Base-by-base conservation (phyloP, 192 early-diverging fungal species). In the Rhizoclosmatium sp. region DNA sequence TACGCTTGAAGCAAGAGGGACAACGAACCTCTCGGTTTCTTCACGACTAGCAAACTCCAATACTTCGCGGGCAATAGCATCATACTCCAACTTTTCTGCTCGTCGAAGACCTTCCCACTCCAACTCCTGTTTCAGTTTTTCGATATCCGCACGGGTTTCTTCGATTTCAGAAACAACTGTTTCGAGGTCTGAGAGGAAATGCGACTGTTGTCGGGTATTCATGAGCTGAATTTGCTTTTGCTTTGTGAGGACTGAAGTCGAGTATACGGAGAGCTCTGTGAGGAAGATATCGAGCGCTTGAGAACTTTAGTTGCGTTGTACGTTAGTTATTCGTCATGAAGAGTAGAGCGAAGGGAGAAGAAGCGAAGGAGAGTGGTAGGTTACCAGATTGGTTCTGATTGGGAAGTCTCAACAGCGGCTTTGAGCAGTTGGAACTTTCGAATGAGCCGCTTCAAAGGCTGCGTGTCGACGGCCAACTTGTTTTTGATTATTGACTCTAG, bases 41-140 rank as follows among this genome's bases (percentile, higher is more conserved):
- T 78, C 64, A 1, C 76, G 44, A 19, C 21, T 41, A 83, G 64
- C 70, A 9, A 76, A 56, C 21, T 47, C 78, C 46, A 64, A 78
- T n/a, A 91, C 88, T n/a, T 89, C 82, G 16, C 78, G 62, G 14
- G 91, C 90, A 1, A 91, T 67, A 54, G 47, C 78, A 76, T 92
- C 90, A 72, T 92, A 92, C 74, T 90, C 83, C 44, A 85, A 14
- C 49, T 88, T 89, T 56, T 88, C 86, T 54, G 78, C 70, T 69
- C 87, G 49, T n/a, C 78, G 51, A 12, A 75, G 68, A 54, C 89
- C 81, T 16, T 85, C 88, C 23, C 80, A 69, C 60, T 71, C 79
- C 31, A 92, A 62, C 40, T 85, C 78, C 31, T 76, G 68, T 73
- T 88, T 83, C 46, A 92, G 73, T 23, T 31, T 40, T 7, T 47